Percentiles rank a stretch among this genome's conserved stretches.
phyloP scores from a whole-genome alignment of 2,329 filamentous ascomycete genomes.

The Ophiosphaerella herpotricha region DNA sequence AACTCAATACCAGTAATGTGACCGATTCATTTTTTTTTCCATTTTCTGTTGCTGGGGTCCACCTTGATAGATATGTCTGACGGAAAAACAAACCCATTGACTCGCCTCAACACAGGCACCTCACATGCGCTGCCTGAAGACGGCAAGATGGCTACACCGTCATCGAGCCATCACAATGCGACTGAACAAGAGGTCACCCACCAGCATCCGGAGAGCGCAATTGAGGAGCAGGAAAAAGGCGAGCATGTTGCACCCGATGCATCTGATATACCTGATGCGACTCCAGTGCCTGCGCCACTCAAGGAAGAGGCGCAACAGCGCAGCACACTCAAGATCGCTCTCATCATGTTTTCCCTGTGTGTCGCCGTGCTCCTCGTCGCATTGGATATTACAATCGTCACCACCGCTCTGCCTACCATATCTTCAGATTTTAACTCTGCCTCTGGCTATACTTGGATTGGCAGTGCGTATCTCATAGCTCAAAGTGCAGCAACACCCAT shows the following conservation, averaged over 20 bases:
- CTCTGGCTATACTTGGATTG: slow-evolving; percentile 59
- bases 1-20: too few species aligned
- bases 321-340: slow-evolving; percentile 49
- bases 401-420: slow-evolving; percentile 66
- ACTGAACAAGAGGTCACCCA: slow-evolving; percentile 12
- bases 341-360: slow-evolving; percentile 56
- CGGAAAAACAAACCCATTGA: slow-evolving; percentile 2
- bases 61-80: slow-evolving; percentile 11
- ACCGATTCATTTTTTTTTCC: too few species aligned
- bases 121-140: slow-evolving; percentile 14
- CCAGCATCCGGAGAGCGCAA: slow-evolving; percentile 1
- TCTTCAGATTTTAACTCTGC: slow-evolving; percentile 57
- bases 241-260: not conserved
- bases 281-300: slow-evolving; percentile 17
- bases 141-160: slow-evolving; percentile 10
- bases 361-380: slow-evolving; percentile 65
- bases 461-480: slow-evolving; percentile 56
- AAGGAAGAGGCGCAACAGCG: slow-evolving; percentile 36
- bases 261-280: slow-evolving; percentile 11
- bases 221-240: slow-evolving; percentile 5
- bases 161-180: slow-evolving; percentile 21
- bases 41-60: too few species aligned
- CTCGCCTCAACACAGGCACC: not conserved
- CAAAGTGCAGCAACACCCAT: slow-evolving; percentile 58
- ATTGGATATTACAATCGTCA: slow-evolving; percentile 66